Evolutionary conservation across 495 filamentous ascomycete genomes (phyloP), one percentile per base, ranked within the genome.

Genomic region (Penicillium paxilli): DNA sequence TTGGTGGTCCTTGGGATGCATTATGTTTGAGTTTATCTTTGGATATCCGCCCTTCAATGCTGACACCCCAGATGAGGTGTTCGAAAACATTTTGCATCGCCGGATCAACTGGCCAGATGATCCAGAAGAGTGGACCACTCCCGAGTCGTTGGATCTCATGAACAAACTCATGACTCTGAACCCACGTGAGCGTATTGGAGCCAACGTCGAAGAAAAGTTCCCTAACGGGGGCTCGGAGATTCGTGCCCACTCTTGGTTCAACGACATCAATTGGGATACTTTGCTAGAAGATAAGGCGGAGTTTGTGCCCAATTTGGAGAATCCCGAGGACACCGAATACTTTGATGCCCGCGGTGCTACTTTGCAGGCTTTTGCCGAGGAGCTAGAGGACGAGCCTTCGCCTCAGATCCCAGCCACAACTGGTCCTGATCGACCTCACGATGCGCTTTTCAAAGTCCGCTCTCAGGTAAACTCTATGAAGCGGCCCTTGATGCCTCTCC

Each of bases 1-100:
- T 82, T 98, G 94, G 94, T 98, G 94, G 94, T 98, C 94, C 6
- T 75, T 98, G 41, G 94, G 94, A 2, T 98, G 94, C 62, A 98
- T 98, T 54, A 77, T 98, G 72, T 98, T 97, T 65, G 94, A 98
- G 60, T 97, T 96, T 55, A 75, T 98, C 17, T 98, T 89, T 66
- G 88, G 94, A 49, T 81, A 90, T 71, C 94, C 94, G 1, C 94
- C 94, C 19, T 98, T 98, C 71, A 91, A 98, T 66, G 94, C 90
- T 5, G 77, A 78, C 16, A 90, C 91, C 35, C 94, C 94, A 0
- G 95, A 98, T 52, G 80, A 93, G 62, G 95, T 98, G 10, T 98
- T 98, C 63, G 91, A 96, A 57, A 98, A 98, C 62, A 98, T 98
- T 50, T 77, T 98, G 20, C 83, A 86, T 20, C 86, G 94, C 38